phyloP scores from a whole-genome alignment of 1,284 basidiomycete genomes.

The Boletus sp. region DNA sequence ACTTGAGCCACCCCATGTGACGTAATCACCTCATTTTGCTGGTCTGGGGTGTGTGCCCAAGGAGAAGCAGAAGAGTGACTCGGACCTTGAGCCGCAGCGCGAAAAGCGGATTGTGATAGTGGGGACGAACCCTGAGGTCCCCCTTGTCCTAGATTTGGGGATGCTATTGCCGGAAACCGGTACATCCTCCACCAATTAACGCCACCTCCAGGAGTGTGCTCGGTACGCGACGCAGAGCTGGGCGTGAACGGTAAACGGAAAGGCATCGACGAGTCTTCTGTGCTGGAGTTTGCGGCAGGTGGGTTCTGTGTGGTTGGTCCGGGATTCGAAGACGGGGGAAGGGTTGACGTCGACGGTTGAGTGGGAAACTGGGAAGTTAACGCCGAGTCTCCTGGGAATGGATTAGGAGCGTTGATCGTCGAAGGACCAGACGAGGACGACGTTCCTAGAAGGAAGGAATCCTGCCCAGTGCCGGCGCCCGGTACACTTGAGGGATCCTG shows the following conservation, averaged over 20 bases:
- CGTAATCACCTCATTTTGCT: constrained; percentile 22
- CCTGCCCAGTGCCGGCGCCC: constrained; percentile 10
- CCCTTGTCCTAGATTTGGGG: constrained; percentile 25
- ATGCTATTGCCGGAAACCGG: constrained; percentile 64
- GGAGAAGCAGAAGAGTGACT: constrained; percentile 13
- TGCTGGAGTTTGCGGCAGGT: constrained; percentile 8
- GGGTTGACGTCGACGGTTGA: constrained; percentile 7
- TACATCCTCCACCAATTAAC: constrained; percentile 81
- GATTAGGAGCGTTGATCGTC: constrained; percentile 9
- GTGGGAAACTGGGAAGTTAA: constrained; percentile 1
- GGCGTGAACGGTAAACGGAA: constrained; percentile 28
- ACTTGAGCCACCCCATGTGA: constrained; percentile 15
- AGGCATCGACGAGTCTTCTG: constrained; percentile 27
- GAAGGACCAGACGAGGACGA: constrained; percentile 11
- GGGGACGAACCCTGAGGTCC: constrained; percentile 19
- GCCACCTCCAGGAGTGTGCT: constrained; percentile 40
- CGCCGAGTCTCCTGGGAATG: constrained; percentile 5
- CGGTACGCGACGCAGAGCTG: constrained; percentile 33
- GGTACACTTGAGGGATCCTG: constrained; percentile 26
- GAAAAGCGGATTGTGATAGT: constrained; percentile 17
- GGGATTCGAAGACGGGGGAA: not conserved
- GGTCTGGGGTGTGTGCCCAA: constrained; percentile 21
- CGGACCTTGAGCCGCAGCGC: constrained; percentile 19
- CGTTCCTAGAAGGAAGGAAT: constrained; percentile 17
- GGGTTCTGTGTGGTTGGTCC: constrained; percentile 1